Base-by-base conservation (phyloP, 495 filamentous ascomycete genomes). In the Pyronema domesticum region DNA sequence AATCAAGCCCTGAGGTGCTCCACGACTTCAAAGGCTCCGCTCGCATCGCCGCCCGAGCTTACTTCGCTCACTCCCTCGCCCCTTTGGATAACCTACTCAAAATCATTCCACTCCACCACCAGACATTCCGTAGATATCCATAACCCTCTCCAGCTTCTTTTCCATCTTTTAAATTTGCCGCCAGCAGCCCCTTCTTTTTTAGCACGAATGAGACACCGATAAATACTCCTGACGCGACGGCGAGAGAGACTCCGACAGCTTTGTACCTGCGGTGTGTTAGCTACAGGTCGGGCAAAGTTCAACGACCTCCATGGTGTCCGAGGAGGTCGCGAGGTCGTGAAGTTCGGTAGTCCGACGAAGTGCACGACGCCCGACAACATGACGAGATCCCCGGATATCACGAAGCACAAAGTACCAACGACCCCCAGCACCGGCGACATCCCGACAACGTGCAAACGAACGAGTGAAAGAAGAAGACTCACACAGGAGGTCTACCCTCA, bases 51-150 rank as follows among this genome's bases (percentile, higher is more conserved):
- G 23, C 5, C 23, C 23, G 5, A 30, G 23, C 1, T 7, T 47
- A 11, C 45, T 47, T 19, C 3, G 10, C 18, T 7, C 43, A 10
- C 18, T 7, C 45, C 17, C 17, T 47, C 17, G 17, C 9, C 18
- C 17, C 48, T 23, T 19, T 7, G 45, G 45, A 14, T 50, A 50
- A 57, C 63, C 23, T 58, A 66, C 63, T 98, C 64, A 98, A 72
- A 15, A 77, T 87, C 93, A 98, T 98, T 58, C 91, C 91, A 18
- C 70, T 67, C 91, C 91, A 98, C 91, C 91, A 98, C 71, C 76
- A 95, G 15, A 74, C 70, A 65, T 98, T 98, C 75, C 93, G 95
- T 61, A 98, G 77, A 67, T 98, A 98, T 56, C 91, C 93, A 66
- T 98, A 98, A 35, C 91, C 91, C 67, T 96, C 89, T 48, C 91